Conservation (phyloP, 371 early-diverging fungal species). For the Apophysomyces trapeziformis region DNA sequence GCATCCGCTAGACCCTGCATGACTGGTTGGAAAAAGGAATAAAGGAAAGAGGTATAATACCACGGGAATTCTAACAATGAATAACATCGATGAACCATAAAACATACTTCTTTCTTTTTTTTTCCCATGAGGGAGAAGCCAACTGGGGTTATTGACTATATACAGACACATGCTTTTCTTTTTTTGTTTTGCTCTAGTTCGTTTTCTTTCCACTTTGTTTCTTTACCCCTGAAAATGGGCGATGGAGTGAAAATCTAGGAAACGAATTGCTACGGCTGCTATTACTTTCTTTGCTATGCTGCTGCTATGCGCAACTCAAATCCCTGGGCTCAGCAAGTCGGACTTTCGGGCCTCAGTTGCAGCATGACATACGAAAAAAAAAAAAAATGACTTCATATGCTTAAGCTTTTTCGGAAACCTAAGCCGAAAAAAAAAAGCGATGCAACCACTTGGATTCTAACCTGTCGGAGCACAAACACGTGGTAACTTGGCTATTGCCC, state of each 20-base stretch:
- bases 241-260: too few relatives aligned
- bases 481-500: background rate
- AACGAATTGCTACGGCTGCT: too few relatives aligned
- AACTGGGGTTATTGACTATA: background rate
- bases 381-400: constrained; percentile 1
- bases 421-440: background rate
- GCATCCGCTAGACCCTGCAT: background rate
- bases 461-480: background rate
- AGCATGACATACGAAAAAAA: background rate
- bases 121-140: background rate
- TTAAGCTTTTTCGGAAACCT: background rate
- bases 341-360: background rate
- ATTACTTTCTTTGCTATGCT: too few relatives aligned
- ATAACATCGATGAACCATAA: background rate
- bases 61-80: background rate
- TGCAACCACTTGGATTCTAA: background rate
- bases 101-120: background rate
- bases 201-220: too few relatives aligned
- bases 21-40: background rate
- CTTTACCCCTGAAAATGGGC: too few relatives aligned
- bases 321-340: constrained; percentile 5
- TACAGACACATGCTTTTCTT: background rate
- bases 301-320: background rate
- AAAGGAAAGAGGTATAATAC: background rate
- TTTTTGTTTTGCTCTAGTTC: too few relatives aligned